Evolutionary conservation across 2,329 filamentous ascomycete species (phyloP).

Genomic region (Cercospora janseana): DNA sequence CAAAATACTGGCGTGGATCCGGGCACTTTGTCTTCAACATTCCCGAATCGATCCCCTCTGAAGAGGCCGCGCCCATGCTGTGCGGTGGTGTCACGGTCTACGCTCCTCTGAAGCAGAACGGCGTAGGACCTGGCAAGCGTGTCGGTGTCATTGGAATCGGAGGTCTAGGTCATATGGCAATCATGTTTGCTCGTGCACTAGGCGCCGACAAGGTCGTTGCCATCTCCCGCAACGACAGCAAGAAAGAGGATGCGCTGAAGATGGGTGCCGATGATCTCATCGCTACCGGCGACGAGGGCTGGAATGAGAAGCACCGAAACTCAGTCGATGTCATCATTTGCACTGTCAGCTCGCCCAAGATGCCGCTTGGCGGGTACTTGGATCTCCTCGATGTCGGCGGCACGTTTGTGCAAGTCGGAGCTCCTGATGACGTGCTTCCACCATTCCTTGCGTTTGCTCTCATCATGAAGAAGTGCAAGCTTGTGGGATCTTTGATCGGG

Average conservation of each 20-base stretch:
- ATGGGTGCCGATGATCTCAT: conserved; percentile 62
- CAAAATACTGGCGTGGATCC: conserved; percentile 49
- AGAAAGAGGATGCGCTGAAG: conserved; percentile 59
- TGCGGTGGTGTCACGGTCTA: conserved; percentile 76
- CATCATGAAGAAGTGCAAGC: conserved; percentile 54
- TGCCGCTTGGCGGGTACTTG: conserved; percentile 64
- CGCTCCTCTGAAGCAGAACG: conserved; percentile 65
- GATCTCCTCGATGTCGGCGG: conserved; percentile 60
- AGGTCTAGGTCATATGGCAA: conserved; percentile 60
- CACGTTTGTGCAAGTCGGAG: conserved; percentile 63
- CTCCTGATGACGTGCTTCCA: conserved; percentile 59
- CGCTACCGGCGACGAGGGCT: conserved; percentile 58
- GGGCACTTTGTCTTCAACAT: conserved; percentile 58
- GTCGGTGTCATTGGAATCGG: conserved; percentile 73
- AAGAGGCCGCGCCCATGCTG: conserved; percentile 65
- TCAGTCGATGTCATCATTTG: conserved; percentile 59
- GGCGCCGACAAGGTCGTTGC: conserved; percentile 66
- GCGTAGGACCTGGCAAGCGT: conserved; percentile 65
- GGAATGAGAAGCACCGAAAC: conserved; percentile 55
- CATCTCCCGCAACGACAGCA: conserved; percentile 60
- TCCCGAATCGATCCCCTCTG: conserved; percentile 49
- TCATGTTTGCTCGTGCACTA: conserved; percentile 69
- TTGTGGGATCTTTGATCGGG: conserved; percentile 50
- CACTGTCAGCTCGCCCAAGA: conserved; percentile 57
- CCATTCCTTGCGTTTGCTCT: conserved; percentile 57